These are phyloP conservation scores for Syzygium aromaticum DNA, from an alignment of 345 rosid species.

Conservation along the genomic window DNA sequence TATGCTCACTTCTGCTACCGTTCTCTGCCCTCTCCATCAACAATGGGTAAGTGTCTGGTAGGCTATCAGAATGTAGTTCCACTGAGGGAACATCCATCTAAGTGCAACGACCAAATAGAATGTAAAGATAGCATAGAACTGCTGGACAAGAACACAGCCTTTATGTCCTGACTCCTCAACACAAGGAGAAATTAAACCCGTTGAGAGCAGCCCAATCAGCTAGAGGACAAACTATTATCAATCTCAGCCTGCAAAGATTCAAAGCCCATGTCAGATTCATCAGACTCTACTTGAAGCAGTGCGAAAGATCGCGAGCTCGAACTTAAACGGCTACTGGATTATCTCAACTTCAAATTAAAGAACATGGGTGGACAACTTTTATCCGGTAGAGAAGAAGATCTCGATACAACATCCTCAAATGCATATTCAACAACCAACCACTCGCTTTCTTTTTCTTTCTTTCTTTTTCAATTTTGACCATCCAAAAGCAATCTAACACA, in stretches of 20 bases:
- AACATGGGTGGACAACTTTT: background rate
- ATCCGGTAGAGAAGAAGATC: background rate
- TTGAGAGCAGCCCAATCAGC: background rate
- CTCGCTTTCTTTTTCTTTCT: background rate
- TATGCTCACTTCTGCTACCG: constrained; percentile 38
- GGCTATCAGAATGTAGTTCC: constrained; percentile 37
- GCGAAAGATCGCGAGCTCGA: background rate
- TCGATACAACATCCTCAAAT: background rate
- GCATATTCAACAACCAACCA: background rate
- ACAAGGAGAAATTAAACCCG: background rate
- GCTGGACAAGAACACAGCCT: constrained; percentile 4
- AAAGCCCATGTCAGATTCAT: background rate
- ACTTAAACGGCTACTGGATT: background rate
- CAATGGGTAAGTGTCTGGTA: constrained; percentile 34
- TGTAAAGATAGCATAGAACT: constrained; percentile 38
- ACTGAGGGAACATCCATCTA: constrained; percentile 74
- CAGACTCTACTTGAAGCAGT: background rate
- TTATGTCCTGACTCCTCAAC: background rate
- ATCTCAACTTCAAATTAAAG: background rate
- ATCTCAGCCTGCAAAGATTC: background rate
- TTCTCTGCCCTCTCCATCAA: constrained; percentile 69
- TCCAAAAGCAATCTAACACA: background rate
- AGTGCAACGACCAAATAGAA: constrained; percentile 21
- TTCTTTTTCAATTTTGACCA: background rate
- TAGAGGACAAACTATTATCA: background rate